A percentile compares a stretch with the other conserved stretches of the same genome.
phyloP scores from a whole-genome alignment of 805 yeast species.

The Candida montana region DNA sequence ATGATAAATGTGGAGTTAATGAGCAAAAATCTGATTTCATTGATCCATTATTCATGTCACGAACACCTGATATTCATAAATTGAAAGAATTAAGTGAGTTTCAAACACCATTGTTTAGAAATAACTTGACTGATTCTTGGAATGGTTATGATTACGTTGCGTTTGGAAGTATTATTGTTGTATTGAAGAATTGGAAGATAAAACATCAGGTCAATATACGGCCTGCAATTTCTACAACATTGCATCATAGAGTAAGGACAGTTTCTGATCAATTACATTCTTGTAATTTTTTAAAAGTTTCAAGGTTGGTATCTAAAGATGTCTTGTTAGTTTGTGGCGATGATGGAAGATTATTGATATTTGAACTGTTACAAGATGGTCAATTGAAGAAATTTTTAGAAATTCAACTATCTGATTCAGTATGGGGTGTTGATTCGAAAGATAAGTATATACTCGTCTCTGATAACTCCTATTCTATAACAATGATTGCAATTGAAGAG shows the following conservation, averaged over 20 bases:
- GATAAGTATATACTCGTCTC: conserved; percentile 40
- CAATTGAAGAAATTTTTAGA: conserved; percentile 25
- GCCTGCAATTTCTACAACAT: conserved; percentile 30
- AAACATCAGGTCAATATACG: conserved; percentile 1
- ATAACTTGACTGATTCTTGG: conserved; percentile 18
- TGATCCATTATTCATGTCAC: conserved; percentile 12
- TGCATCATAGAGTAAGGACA: conserved; percentile 40
- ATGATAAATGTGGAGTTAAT: no score
- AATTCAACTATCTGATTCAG: conserved; percentile 38
- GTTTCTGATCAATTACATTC: conserved; percentile 53
- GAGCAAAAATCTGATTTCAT: not conserved
- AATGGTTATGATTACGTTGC: conserved; percentile 11
- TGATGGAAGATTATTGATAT: conserved; percentile 46
- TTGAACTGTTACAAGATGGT: conserved; percentile 26
- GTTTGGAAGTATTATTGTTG: conserved; percentile 8
- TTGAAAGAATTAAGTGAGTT: not conserved
- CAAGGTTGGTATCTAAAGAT: conserved; percentile 32
- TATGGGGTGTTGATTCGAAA: conserved; percentile 59
- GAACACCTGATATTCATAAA: no score
- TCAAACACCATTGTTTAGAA: conserved; percentile 9
- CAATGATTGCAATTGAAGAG: conserved; percentile 32
- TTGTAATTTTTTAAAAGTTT: conserved; percentile 43
- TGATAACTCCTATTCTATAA: conserved; percentile 47
- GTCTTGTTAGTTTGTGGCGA: conserved; percentile 48
- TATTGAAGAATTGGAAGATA: conserved; percentile 8